Evolutionary conservation across 2,329 filamentous ascomycete species (phyloP).

Genomic region (Dactylellina sp.): DNA sequence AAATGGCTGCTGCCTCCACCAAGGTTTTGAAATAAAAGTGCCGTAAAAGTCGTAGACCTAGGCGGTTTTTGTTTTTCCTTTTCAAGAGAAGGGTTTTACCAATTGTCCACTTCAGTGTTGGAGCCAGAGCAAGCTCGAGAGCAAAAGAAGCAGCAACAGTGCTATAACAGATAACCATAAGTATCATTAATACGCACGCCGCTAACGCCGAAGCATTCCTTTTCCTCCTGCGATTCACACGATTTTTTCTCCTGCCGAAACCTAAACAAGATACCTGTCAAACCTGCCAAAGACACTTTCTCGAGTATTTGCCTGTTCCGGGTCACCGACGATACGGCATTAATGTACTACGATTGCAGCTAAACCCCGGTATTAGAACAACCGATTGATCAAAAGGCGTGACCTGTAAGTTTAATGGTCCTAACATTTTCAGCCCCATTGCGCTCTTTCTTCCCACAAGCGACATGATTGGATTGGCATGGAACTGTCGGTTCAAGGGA

Average conservation of each 20-base stretch:
- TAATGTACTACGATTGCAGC: conserved; percentile 2
- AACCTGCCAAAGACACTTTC: background rate
- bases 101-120: too few relatives aligned
- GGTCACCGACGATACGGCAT: conserved; percentile 3
- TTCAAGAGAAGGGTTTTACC: background rate
- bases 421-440: conserved; percentile 1
- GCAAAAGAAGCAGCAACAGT: background rate
- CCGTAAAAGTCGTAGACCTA: conserved; percentile 2
- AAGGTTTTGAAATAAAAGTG: conserved; percentile 8
- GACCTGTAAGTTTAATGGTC: conserved; percentile 6
- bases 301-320: conserved; percentile 3
- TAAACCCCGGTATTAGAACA: background rate
- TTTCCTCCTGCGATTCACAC: too few relatives aligned
- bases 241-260: background rate
- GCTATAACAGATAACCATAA: conserved; percentile 5
- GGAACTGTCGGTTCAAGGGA: background rate
- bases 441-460: conserved; percentile 8
- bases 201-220: background rate
- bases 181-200: conserved; percentile 12
- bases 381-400: background rate
- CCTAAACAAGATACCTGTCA: conserved; percentile 7
- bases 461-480: background rate
- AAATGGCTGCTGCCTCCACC: background rate
- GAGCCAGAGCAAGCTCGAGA: background rate
- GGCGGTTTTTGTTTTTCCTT: background rate